These are phyloP conservation scores for Phoenix dactylifera DNA, from an alignment of 176 grass and related monocot species.

Conservation along the genomic window DNA sequence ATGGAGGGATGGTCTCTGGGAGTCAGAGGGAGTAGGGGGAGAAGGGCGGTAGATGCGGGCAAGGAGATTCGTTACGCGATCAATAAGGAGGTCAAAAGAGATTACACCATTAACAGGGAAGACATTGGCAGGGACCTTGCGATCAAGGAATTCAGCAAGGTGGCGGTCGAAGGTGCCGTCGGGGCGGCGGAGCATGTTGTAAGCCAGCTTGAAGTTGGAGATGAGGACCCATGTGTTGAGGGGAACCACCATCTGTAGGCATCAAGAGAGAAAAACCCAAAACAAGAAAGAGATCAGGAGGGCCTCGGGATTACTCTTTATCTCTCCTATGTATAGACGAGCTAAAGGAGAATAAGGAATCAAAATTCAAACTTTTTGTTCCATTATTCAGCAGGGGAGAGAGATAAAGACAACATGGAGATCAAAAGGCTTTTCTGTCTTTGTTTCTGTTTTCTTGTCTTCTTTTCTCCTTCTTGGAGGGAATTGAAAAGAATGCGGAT, in stretches of 20 bases:
- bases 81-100: conserved; percentile 80
- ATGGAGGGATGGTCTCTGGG: conserved; percentile 28
- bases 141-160: conserved; percentile 75
- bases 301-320: too few relatives aligned
- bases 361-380: too few relatives aligned
- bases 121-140: conserved; percentile 51
- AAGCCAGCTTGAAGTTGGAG: conserved; percentile 95
- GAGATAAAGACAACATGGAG: too few relatives aligned
- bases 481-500: conserved; percentile 28
- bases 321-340: too few relatives aligned
- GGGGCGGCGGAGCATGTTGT: conserved; percentile 83
- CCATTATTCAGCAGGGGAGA: too few relatives aligned
- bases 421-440: too few relatives aligned
- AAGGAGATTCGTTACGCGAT: conserved; percentile 43
- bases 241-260: conserved; percentile 64
- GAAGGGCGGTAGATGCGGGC: conserved; percentile 79
- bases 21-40: conserved; percentile 9
- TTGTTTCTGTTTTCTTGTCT: too few relatives aligned
- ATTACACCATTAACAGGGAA: conserved; percentile 50
- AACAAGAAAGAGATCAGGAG: too few relatives aligned
- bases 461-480: background rate
- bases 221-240: conserved; percentile 94
- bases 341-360: too few relatives aligned
- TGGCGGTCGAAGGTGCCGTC: conserved; percentile 93
- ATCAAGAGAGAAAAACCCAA: too few relatives aligned